phyloP scores from a whole-genome alignment of 495 filamentous ascomycete species.

The Hypoxylon fragiforme region DNA sequence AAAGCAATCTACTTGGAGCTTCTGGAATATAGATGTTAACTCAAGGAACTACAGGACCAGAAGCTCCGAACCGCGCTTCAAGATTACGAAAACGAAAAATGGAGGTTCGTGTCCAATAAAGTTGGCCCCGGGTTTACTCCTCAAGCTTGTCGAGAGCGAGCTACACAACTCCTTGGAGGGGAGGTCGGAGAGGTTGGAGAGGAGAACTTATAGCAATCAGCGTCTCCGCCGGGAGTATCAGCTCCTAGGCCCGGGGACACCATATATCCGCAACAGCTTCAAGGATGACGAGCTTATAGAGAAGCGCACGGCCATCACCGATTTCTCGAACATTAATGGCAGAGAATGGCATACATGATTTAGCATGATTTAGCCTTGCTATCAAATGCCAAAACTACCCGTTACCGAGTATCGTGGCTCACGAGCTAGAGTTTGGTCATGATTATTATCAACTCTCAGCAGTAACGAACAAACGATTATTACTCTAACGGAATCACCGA shows the following conservation, averaged over 20 bases:
- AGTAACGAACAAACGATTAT: slow-evolving; percentile 19
- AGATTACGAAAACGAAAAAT: slow-evolving; percentile 88
- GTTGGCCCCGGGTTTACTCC: slow-evolving; percentile 85
- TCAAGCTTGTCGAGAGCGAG: slow-evolving; percentile 80
- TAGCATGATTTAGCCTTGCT: background rate
- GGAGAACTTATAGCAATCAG: slow-evolving; percentile 58
- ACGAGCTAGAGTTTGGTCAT: slow-evolving; percentile 11
- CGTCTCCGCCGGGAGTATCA: slow-evolving; percentile 55
- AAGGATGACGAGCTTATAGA: slow-evolving; percentile 32
- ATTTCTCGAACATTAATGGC: slow-evolving; percentile 1
- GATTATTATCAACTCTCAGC: slow-evolving; percentile 11
- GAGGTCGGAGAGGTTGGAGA: slow-evolving; percentile 34
- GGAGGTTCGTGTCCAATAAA: slow-evolving; percentile 84
- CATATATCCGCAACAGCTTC: slow-evolving; percentile 48
- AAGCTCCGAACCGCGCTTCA: slow-evolving; percentile 77
- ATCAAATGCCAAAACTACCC: slow-evolving; percentile 5
- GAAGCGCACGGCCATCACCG: slow-evolving; percentile 7
- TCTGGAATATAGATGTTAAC: slow-evolving; percentile 24
- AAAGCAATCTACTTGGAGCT: slow-evolving; percentile 3
- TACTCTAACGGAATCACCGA: slow-evolving; percentile 16
- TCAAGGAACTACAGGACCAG: slow-evolving; percentile 60
- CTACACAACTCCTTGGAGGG: slow-evolving; percentile 56
- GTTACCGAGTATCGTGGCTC: background rate
- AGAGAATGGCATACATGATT: slow-evolving; percentile 1
- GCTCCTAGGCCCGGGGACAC: slow-evolving; percentile 57